Conservation (phyloP, 2,329 filamentous ascomycete genomes). For the Coniochaeta hoffmannii region DNA sequence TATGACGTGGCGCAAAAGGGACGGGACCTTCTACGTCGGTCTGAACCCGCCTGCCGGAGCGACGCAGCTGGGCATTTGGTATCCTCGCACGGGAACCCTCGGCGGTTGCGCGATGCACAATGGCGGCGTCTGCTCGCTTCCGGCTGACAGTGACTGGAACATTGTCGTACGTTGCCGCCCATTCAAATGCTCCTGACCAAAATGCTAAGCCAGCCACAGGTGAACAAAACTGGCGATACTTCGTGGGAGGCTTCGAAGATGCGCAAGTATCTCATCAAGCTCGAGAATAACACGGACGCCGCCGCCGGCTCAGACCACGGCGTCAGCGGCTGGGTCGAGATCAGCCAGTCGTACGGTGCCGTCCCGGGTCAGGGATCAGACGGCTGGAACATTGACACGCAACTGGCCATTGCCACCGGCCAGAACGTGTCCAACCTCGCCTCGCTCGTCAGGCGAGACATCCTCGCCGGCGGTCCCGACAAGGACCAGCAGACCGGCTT, state of each 20-base stretch:
- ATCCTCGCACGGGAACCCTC: constrained; percentile 38
- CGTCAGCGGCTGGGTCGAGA: constrained; percentile 34
- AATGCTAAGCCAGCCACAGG: constrained; percentile 1
- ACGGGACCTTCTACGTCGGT: constrained; percentile 29
- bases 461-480: constrained; percentile 15
- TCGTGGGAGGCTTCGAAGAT: constrained; percentile 53
- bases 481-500: constrained; percentile 21
- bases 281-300: constrained; percentile 50
- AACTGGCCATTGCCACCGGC: constrained; percentile 31
- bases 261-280: constrained; percentile 48
- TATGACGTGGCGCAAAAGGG: constrained; percentile 38
- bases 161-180: constrained; percentile 33
- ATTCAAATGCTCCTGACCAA: background rate
- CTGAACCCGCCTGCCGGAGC: constrained; percentile 30
- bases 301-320: constrained; percentile 36
- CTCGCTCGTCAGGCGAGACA: constrained; percentile 20
- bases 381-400: constrained; percentile 34
- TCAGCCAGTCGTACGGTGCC: constrained; percentile 19
- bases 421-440: constrained; percentile 15
- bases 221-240: constrained; percentile 47
- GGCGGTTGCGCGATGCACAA: constrained; percentile 52
- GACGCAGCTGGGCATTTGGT: constrained; percentile 34
- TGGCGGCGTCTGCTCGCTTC: constrained; percentile 50
- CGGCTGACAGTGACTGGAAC: constrained; percentile 52
- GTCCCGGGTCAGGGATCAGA: constrained; percentile 37